Percentiles rank a stretch among this genome's conserved stretches.
Conservation (phyloP, 345 rosid species). For the Punica granatum region DNA sequence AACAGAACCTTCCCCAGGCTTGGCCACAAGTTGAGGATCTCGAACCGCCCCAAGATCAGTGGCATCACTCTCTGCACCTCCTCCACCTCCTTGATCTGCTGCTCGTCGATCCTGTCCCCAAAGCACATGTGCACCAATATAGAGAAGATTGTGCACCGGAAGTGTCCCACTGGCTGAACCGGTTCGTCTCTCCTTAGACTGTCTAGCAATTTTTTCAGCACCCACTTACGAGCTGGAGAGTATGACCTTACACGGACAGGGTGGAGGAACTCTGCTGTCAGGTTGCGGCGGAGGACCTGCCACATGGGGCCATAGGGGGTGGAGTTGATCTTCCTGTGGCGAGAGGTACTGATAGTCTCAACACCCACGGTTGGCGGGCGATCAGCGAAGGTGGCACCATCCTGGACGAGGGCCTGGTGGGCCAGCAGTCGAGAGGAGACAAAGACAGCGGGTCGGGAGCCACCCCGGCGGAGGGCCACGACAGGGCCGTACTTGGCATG, state of each 20-base stretch:
- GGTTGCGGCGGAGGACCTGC: conserved; percentile 5
- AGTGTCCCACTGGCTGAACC: conserved; percentile 3
- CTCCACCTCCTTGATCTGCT: conserved; percentile 1
- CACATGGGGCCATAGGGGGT: conserved; percentile 6
- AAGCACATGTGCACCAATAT: conserved; percentile 4
- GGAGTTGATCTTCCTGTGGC: neutral
- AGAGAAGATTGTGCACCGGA: conserved; percentile 4
- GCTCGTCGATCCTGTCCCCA: neutral
- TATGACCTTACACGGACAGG: conserved; percentile 1
- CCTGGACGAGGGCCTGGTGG: conserved; percentile 9
- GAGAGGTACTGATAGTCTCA: neutral
- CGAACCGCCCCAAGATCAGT: neutral
- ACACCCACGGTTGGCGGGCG: neutral
- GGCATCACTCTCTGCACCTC: neutral
- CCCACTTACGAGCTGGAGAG: neutral
- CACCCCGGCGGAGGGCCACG: conserved; percentile 1
- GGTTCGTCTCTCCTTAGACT: neutral
- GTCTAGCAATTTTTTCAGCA: neutral
- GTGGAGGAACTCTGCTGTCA: conserved; percentile 3
- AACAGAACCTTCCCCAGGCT: conserved; percentile 7
- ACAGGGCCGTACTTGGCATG: neutral
- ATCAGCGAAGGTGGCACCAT: neutral
- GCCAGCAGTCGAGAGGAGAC: neutral
- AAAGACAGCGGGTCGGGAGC: neutral
- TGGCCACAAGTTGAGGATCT: conserved; percentile 1